Percentiles rank a stretch among this genome's conserved stretches.
These are phyloP conservation scores for Trichoderma sp. DNA, from an alignment of 2,329 filamentous ascomycete species.

Conservation along the genomic window DNA sequence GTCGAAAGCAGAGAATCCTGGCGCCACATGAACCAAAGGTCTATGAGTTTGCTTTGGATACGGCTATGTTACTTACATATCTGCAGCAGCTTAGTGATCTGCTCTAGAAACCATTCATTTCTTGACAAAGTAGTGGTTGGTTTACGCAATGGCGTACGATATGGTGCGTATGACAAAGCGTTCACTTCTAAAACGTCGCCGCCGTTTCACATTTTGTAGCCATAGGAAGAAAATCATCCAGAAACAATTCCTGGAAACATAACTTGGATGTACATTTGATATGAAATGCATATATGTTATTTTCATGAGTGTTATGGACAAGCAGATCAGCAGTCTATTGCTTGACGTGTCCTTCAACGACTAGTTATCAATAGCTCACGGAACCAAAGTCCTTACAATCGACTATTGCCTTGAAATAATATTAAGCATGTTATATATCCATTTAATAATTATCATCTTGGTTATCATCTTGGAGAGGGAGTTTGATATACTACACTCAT, in stretches of 20 bases:
- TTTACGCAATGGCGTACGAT: background rate
- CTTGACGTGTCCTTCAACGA: background rate
- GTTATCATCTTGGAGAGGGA: background rate
- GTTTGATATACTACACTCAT: background rate
- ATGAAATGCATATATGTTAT: background rate
- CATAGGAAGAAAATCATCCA: background rate
- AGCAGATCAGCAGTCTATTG: background rate
- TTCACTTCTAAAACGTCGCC: background rate
- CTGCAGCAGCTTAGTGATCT: fast-evolving
- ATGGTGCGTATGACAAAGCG: background rate
- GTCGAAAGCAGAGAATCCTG: background rate
- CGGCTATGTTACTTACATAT: background rate
- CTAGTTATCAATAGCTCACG: background rate
- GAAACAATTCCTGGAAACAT: fast-evolving
- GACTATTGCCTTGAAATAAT: background rate
- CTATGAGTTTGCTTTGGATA: background rate
- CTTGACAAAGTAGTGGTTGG: background rate
- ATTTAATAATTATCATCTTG: background rate
- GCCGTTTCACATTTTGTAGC: background rate
- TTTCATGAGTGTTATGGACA: background rate
- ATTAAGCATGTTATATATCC: background rate
- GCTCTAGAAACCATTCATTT: background rate
- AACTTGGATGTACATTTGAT: background rate
- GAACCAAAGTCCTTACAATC: background rate
- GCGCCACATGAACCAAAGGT: background rate